Evolutionary conservation across 2,329 filamentous ascomycete species (phyloP).

Genomic region (Xylaria sp.): DNA sequence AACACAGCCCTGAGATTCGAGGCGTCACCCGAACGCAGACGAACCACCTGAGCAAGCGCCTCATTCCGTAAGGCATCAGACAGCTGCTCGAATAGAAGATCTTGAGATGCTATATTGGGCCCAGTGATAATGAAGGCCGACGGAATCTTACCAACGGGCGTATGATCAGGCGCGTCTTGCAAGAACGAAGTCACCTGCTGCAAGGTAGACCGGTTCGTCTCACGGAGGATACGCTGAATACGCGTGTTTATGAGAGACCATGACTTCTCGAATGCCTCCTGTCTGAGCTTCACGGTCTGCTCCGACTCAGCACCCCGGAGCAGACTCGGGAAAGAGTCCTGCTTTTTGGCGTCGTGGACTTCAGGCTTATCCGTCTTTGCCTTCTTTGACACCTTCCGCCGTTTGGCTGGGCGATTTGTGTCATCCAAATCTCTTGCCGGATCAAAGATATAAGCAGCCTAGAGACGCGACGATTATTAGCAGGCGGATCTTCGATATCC

Average conservation of each 20-base stretch:
- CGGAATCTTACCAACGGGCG: constrained; percentile 49
- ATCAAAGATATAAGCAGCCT: constrained; percentile 61
- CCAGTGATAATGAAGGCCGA: constrained; percentile 71
- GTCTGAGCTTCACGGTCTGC: constrained; percentile 47
- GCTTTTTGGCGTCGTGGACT: constrained; percentile 11
- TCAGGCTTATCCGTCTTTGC: constrained; percentile 29
- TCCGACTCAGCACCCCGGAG: constrained; percentile 50
- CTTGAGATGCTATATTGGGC: constrained; percentile 71
- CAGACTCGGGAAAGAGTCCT: constrained; percentile 44
- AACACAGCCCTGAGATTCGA: constrained; percentile 67
- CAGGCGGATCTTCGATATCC: background rate
- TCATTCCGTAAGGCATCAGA: constrained; percentile 48
- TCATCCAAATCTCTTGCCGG: constrained; percentile 38
- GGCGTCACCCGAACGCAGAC: constrained; percentile 65
- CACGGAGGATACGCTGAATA: constrained; percentile 57
- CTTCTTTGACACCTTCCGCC: constrained; percentile 48
- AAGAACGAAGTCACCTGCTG: constrained; percentile 55
- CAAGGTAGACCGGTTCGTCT: constrained; percentile 57
- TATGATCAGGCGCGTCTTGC: constrained; percentile 31
- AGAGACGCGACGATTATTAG: constrained; percentile 17
- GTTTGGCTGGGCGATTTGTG: constrained; percentile 47
- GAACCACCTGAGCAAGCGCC: constrained; percentile 53
- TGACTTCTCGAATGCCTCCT: constrained; percentile 53
- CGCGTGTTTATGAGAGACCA: constrained; percentile 61
- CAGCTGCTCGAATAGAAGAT: constrained; percentile 67